phyloP scores from a whole-genome alignment of 352 stramenopile genomes.

The Aphanomyces stellatus region DNA sequence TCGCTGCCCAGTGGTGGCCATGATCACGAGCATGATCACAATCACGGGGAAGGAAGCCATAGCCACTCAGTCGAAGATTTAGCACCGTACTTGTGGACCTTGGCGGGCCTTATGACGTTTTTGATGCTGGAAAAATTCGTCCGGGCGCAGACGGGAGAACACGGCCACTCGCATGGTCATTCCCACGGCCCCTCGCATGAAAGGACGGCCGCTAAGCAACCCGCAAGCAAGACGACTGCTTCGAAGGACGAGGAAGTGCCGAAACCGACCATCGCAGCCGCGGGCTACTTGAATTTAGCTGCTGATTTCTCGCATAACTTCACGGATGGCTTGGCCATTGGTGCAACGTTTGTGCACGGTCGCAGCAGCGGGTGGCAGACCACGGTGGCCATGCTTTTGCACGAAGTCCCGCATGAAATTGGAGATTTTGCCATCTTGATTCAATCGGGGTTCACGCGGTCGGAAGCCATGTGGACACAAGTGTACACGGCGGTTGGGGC shows the following conservation, averaged over 20 bases:
- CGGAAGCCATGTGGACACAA: slow-evolving; percentile 86
- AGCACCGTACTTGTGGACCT: slow-evolving; percentile 62
- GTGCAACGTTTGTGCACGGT: slow-evolving; percentile 68
- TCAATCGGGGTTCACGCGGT: slow-evolving; percentile 82
- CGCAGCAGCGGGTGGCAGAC: slow-evolving; percentile 72
- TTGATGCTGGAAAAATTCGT: slow-evolving; percentile 80
- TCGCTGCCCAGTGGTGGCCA: slow-evolving; percentile 45
- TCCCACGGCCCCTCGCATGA: slow-evolving; percentile 32
- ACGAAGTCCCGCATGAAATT: slow-evolving; percentile 90
- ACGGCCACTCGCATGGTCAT: slow-evolving; percentile 25
- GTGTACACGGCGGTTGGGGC: slow-evolving; percentile 87
- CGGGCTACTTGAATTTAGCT: slow-evolving; percentile 85
- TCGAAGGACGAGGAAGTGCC: background rate
- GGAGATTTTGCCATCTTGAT: slow-evolving; percentile 89
- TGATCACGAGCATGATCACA: slow-evolving; percentile 37
- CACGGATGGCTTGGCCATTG: slow-evolving; percentile 90
- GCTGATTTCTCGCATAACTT: slow-evolving; percentile 92
- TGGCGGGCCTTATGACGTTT: slow-evolving; percentile 65
- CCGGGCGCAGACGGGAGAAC: slow-evolving; percentile 41
- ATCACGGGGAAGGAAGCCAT: slow-evolving; percentile 31
- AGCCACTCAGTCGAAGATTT: slow-evolving; percentile 53
- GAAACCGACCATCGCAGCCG: slow-evolving; percentile 39
- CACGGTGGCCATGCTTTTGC: slow-evolving; percentile 81
- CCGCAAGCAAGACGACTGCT: slow-evolving; percentile 23
- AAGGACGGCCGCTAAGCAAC: too few relatives aligned